Base-by-base conservation (phyloP, 805 yeast genomes). In the Dipodascopsis tothii region DNA sequence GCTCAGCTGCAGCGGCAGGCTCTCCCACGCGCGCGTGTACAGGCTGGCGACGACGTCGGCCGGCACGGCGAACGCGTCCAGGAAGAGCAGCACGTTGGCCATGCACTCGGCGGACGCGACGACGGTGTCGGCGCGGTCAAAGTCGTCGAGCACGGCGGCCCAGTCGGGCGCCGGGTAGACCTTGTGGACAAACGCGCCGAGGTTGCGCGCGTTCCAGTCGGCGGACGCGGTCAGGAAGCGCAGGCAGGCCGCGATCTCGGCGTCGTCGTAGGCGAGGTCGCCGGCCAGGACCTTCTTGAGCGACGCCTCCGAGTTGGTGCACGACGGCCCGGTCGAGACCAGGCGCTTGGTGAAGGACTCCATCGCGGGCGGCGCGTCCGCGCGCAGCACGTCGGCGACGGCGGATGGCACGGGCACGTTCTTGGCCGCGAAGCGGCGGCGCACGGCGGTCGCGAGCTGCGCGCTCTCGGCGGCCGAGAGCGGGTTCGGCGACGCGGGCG, bases 231-330 rank as follows among this genome's bases (percentile, higher is more conserved):
- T n/a, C 20, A 34, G 18, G n/a, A 38, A 14, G 14, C 23, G n/a
- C 21, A 38, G 35, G 23, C 18, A 38, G 23, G 19, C 18, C 9
- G 59, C 37, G 57, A 51, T 17, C 30, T 25, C 30, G 14, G 11
- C 14, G 30, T 25, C 30, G 14, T 25, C 14, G 30, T 25, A 25
- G 14, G 14, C 11, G 14, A 14, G 14, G 11, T 25, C 30, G 14
- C 11, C 11, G 11, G 9, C 14, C 11, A 25, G 14, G 9, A 25
- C 14, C 14, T 25, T 14, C 9, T 14, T 25, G 9, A 25, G 30
- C 9, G 30, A 25, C 30, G 9, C 30, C 14, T 9, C 14, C 30
- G 11, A 9, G 14, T 25, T 9, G 9, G 30, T 25, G 30, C 30
- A 25, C 9, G 30, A 25, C 14, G 14, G 30, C 14, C 30, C 30